Evolutionary conservation across 495 filamentous ascomycete genomes (phyloP).

Genomic region (Eremomyces bilateralis): DNA sequence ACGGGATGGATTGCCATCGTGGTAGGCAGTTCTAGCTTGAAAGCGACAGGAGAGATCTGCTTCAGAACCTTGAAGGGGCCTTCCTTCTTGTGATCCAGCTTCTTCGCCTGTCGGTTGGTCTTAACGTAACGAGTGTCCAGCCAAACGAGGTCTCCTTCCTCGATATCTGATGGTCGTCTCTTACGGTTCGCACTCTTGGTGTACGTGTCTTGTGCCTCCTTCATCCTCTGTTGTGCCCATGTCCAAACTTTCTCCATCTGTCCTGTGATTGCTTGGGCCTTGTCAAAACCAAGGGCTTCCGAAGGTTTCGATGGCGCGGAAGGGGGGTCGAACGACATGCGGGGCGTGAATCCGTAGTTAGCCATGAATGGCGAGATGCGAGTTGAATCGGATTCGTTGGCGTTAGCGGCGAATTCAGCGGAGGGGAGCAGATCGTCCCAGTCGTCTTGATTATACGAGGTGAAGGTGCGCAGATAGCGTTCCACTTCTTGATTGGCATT

Average conservation of each 20-base stretch:
- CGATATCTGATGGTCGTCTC: background rate
- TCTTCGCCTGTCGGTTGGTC: background rate
- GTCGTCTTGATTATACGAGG: conserved; percentile 14
- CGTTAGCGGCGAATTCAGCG: conserved; percentile 4
- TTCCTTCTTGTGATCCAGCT: background rate
- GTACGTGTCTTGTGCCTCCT: background rate
- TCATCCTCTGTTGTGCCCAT: background rate
- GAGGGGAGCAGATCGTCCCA: conserved; percentile 10
- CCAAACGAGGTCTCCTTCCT: background rate
- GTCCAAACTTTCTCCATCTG: background rate
- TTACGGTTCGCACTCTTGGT: background rate
- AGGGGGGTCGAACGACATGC: background rate
- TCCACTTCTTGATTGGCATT: conserved; percentile 8
- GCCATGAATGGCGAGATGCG: background rate
- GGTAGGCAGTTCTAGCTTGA: background rate
- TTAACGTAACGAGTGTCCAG: background rate
- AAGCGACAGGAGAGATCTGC: background rate
- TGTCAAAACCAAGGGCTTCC: background rate
- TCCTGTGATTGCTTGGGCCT: background rate
- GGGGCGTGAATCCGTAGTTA: background rate
- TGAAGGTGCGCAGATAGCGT: conserved; percentile 11
- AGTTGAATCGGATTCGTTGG: conserved; percentile 1
- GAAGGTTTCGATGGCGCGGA: background rate
- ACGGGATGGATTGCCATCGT: background rate
- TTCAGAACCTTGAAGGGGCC: background rate